Evolutionary conservation across 1,284 basidiomycete genomes (phyloP).

Genomic region (Entoloma clypeatum): DNA sequence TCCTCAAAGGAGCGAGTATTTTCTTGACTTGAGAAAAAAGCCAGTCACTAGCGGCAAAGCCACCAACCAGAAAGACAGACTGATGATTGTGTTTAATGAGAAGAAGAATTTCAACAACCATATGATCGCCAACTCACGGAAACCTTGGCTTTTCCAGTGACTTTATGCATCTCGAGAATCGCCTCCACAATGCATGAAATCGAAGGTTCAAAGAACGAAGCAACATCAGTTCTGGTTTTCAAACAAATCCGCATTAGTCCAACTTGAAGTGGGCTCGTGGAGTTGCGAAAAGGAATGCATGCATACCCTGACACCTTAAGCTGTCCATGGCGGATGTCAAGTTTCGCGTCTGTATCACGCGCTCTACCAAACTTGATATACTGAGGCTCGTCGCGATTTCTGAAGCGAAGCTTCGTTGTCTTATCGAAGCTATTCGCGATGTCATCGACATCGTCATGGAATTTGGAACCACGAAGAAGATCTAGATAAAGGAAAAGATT

Average conservation of each 20-base stretch:
- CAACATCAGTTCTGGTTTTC: constrained; percentile 36
- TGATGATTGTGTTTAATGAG: constrained; percentile 15
- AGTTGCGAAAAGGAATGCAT: too few species aligned
- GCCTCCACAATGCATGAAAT: constrained; percentile 37
- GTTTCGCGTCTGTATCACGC: constrained; percentile 37
- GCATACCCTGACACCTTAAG: constrained; percentile 39
- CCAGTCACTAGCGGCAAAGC: constrained; percentile 45
- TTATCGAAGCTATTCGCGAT: constrained; percentile 42
- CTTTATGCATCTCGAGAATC: constrained; percentile 31
- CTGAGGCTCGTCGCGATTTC: constrained; percentile 32
- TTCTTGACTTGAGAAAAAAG: constrained; percentile 23
- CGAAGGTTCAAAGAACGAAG: constrained; percentile 43
- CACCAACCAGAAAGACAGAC: constrained; percentile 45
- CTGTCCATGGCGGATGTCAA: constrained; percentile 41
- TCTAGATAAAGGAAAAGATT: constrained; percentile 22
- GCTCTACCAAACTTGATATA: constrained; percentile 43
- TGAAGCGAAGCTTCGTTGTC: constrained; percentile 41
- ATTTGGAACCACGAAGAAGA: constrained; percentile 30
- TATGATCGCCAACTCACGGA: too few species aligned
- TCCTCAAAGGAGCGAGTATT: constrained; percentile 14
- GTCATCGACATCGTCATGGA: constrained; percentile 31
- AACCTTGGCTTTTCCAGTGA: constrained; percentile 26
- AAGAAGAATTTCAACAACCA: too few species aligned
- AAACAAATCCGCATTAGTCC: too few species aligned
- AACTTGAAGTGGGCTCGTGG: not conserved